A percentile compares a stretch with the other conserved stretches of the same genome.
Evolutionary conservation across 768 basidiomycete species (phyloP).

Genomic region (Hortiboletus flavorubellus): DNA sequence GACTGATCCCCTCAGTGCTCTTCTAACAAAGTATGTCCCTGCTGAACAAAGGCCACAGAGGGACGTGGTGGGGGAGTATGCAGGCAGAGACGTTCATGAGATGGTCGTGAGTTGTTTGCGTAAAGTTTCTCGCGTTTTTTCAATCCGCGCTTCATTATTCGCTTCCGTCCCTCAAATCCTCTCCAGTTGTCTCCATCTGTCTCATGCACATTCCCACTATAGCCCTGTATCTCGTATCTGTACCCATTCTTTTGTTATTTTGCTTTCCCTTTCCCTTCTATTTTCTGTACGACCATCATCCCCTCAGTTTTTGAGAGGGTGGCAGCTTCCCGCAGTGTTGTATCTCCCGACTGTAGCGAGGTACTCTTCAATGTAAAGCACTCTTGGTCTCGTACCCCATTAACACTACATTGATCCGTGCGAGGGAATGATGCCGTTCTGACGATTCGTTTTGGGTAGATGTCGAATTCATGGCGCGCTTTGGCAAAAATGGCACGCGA

Average conservation of each 20-base stretch:
- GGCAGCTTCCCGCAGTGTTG: constrained; percentile 19
- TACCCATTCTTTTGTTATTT: constrained; percentile 17
- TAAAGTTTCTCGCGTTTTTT: constrained; percentile 13
- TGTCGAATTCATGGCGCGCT: constrained; percentile 86
- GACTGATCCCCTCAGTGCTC: constrained; percentile 81
- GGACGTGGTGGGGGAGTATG: constrained; percentile 74
- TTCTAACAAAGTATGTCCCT: constrained; percentile 82
- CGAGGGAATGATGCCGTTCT: constrained; percentile 10
- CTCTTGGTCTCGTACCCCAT: neutral
- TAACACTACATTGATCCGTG: neutral
- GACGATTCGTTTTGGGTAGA: constrained; percentile 40
- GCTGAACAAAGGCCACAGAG: constrained; percentile 71
- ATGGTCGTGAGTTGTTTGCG: constrained; percentile 61
- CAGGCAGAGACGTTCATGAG: constrained; percentile 67
- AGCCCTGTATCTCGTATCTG: constrained; percentile 21
- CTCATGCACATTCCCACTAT: constrained; percentile 14
- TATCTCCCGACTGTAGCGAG: constrained; percentile 20
- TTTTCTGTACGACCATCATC: constrained; percentile 25
- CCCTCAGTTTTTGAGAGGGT: constrained; percentile 1
- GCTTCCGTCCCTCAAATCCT: constrained; percentile 9
- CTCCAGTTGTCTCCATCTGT: constrained; percentile 3
- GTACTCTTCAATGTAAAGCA: constrained; percentile 17
- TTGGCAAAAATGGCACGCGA: constrained; percentile 84
- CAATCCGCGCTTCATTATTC: constrained; percentile 2
- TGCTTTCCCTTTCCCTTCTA: constrained; percentile 15